Evolutionary conservation across 2,329 filamentous ascomycete genomes (phyloP).

Genomic region (Aaosphaeria pasadenensis): DNA sequence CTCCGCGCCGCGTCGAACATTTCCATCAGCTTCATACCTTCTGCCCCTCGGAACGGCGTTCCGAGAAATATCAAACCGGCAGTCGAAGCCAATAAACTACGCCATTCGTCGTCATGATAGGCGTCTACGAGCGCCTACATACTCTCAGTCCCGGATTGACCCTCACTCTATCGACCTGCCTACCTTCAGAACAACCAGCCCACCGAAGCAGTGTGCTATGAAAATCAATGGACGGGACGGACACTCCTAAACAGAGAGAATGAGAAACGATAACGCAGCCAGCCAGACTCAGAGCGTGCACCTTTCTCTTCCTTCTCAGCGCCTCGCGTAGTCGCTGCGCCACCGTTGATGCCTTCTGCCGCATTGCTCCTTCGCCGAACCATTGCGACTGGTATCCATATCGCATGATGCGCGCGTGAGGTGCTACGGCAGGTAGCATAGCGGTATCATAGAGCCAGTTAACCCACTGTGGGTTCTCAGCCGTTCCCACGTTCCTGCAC

Average conservation of each 20-base stretch:
- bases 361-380: slow-evolving; percentile 20
- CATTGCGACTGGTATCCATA: slow-evolving; percentile 26
- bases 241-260: slow-evolving; percentile 5
- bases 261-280: background rate
- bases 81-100: slow-evolving; percentile 16
- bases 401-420: slow-evolving; percentile 25
- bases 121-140: background rate
- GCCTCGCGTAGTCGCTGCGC: slow-evolving; percentile 15
- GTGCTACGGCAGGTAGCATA: slow-evolving; percentile 18
- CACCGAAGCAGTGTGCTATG: slow-evolving; percentile 23
- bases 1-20: slow-evolving; percentile 20
- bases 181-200: slow-evolving; percentile 22
- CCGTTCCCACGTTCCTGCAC: slow-evolving; percentile 22
- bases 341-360: slow-evolving; percentile 15
- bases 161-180: background rate
- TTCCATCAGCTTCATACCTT: slow-evolving; percentile 20
- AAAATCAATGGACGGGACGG: slow-evolving; percentile 19
- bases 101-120: background rate
- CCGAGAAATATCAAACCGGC: slow-evolving; percentile 20
- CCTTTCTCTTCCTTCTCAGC: slow-evolving; percentile 15
- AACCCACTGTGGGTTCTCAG: slow-evolving; percentile 12
- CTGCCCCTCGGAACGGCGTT: slow-evolving; percentile 22
- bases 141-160: background rate
- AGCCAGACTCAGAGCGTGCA: slow-evolving; percentile 2
- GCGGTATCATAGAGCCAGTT: slow-evolving; percentile 22